phyloP scores from a whole-genome alignment of 2,329 filamentous ascomycete genomes.

The Coniella vitis region DNA sequence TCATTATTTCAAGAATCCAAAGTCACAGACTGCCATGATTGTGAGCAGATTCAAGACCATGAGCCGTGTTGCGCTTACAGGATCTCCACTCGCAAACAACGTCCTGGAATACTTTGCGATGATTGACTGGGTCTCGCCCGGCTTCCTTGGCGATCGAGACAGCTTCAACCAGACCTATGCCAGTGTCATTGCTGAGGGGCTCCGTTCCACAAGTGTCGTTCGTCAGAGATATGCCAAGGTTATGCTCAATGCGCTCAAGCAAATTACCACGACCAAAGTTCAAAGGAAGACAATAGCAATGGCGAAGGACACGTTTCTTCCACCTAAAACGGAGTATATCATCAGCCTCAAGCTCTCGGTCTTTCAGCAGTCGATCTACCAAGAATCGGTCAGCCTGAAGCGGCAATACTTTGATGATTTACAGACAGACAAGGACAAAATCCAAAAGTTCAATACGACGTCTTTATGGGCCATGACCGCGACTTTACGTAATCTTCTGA shows the following conservation, averaged over 20 bases:
- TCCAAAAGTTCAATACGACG: not conserved
- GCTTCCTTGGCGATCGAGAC: conserved; percentile 60
- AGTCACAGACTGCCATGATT: conserved; percentile 43
- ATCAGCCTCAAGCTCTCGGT: conserved; percentile 64
- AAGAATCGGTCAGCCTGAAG: conserved; percentile 26
- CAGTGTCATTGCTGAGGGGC: conserved; percentile 64
- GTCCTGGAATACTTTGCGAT: conserved; percentile 80
- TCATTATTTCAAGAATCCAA: conserved; percentile 66
- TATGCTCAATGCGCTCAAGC: conserved; percentile 63
- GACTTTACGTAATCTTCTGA: conserved; percentile 42
- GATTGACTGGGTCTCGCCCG: conserved; percentile 79
- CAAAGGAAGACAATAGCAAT: conserved; percentile 63
- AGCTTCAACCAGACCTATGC: conserved; percentile 69
- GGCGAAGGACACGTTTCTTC: conserved; percentile 60
- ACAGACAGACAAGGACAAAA: no score
- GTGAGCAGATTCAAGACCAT: conserved; percentile 57
- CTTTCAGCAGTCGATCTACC: conserved; percentile 59
- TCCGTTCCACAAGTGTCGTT: conserved; percentile 51
- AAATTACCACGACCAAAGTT: conserved; percentile 70
- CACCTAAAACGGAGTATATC: conserved; percentile 70
- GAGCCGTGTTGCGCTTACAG: conserved; percentile 75
- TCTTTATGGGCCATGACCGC: conserved; percentile 31
- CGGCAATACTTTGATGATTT: no score
- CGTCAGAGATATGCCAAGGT: conserved; percentile 57
- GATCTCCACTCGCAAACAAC: conserved; percentile 79